phyloP scores from a whole-genome alignment of 2,329 filamentous ascomycete genomes.

The Blastomyces parvus region DNA sequence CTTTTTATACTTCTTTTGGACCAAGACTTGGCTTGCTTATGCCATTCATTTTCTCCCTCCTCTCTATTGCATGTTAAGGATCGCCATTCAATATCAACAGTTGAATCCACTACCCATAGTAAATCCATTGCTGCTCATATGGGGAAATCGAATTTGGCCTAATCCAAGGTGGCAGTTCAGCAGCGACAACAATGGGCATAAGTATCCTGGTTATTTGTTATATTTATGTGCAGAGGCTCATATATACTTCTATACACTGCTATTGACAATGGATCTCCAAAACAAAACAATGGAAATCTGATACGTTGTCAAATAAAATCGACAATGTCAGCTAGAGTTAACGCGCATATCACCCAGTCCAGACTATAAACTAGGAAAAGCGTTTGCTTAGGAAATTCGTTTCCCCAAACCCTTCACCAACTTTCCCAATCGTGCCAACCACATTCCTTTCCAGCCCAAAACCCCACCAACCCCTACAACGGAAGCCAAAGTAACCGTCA shows the following conservation, averaged over 20 bases:
- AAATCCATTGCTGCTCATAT: background rate
- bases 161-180: background rate
- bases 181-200: background rate
- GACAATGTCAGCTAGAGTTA: background rate
- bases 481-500: conserved; percentile 24
- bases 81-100: background rate
- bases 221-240: background rate
- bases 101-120: background rate
- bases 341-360: background rate
- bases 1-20: background rate
- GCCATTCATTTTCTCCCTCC: background rate
- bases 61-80: background rate
- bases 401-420: background rate
- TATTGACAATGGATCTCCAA: background rate
- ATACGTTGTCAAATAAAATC: background rate
- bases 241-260: background rate
- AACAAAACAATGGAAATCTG: background rate
- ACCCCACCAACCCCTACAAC: conserved; percentile 21
- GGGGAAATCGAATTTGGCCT: background rate
- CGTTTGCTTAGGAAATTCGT: background rate
- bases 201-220: background rate
- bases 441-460: conserved; percentile 16
- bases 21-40: background rate
- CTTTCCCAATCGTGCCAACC: conserved; percentile 22
- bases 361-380: background rate